Evolutionary conservation across 495 filamentous ascomycete species (phyloP).

Genomic region (Hypomontagnella monticulosa): DNA sequence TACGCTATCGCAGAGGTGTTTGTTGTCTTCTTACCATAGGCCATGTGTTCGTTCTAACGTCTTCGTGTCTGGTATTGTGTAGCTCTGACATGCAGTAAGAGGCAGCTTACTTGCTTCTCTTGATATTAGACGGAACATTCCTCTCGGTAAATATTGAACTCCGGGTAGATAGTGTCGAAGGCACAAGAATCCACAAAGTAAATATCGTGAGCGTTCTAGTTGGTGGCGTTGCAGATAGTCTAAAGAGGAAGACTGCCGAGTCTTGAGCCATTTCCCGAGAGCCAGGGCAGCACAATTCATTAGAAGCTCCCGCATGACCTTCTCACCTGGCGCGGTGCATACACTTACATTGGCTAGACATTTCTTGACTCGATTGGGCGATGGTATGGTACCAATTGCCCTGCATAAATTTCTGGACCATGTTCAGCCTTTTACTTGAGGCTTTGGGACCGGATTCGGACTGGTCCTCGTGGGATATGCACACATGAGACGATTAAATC

Average conservation of each 20-base stretch:
- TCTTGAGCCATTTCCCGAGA: conserved; percentile 32
- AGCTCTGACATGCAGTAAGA: conserved; percentile 36
- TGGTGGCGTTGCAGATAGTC: not conserved
- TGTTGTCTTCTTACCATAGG: conserved; percentile 29
- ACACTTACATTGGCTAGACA: not conserved
- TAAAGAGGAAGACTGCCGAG: conserved; percentile 11
- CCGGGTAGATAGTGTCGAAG: not conserved
- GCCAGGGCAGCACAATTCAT: conserved; percentile 3
- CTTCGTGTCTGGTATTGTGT: conserved; percentile 14
- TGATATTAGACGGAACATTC: not conserved
- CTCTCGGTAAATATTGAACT: not conserved
- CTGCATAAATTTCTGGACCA: not conserved
- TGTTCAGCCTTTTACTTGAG: conserved; percentile 19
- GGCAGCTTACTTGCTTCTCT: conserved; percentile 6
- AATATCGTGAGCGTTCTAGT: not conserved
- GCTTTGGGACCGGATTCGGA: conserved; percentile 18
- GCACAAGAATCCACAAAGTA: not conserved
- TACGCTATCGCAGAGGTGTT: conserved; percentile 15
- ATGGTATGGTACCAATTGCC: conserved; percentile 1
- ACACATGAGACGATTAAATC: conserved; percentile 11
- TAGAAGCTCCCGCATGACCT: conserved; percentile 27
- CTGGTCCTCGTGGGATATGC: conserved; percentile 5
- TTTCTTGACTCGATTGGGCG: conserved; percentile 4
- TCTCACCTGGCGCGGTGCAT: conserved; percentile 13
- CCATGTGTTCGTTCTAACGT: not conserved